These are phyloP conservation scores for Talaromyces sp. DNA, from an alignment of 2,329 filamentous ascomycete species.

Conservation along the genomic window DNA sequence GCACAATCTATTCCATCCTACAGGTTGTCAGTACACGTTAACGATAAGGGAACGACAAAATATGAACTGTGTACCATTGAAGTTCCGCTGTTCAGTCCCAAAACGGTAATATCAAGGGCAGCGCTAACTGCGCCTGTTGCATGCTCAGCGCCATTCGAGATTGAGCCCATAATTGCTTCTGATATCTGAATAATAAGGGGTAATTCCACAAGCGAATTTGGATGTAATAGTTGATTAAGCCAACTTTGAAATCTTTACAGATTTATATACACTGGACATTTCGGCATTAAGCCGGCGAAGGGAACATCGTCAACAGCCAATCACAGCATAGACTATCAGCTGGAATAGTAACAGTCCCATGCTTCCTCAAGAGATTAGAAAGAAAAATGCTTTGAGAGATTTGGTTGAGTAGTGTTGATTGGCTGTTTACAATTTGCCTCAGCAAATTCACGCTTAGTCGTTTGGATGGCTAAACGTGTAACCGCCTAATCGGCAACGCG, in stretches of 20 bases:
- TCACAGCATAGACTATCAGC: neutral
- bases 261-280: neutral
- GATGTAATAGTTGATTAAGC: neutral
- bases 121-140: neutral
- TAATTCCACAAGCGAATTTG: neutral
- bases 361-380: neutral
- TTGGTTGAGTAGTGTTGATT: neutral
- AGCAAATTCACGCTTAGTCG: neutral
- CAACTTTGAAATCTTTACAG: neutral
- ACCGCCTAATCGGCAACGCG: neutral
- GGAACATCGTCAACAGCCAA: neutral
- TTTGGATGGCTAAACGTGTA: neutral
- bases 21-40: neutral
- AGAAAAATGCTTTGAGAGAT: neutral
- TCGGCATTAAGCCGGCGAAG: neutral
- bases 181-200: neutral
- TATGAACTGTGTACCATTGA: conserved; percentile 40
- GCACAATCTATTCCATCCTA: conserved; percentile 57
- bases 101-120: conserved; percentile 50
- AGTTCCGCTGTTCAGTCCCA: conserved; percentile 55
- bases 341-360: neutral
- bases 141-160: neutral
- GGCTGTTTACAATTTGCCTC: neutral
- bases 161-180: neutral
- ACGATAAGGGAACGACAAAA: neutral